Evolutionary conservation across 495 filamentous ascomycete genomes (phyloP).

Genomic region (Viridothelium virens): DNA sequence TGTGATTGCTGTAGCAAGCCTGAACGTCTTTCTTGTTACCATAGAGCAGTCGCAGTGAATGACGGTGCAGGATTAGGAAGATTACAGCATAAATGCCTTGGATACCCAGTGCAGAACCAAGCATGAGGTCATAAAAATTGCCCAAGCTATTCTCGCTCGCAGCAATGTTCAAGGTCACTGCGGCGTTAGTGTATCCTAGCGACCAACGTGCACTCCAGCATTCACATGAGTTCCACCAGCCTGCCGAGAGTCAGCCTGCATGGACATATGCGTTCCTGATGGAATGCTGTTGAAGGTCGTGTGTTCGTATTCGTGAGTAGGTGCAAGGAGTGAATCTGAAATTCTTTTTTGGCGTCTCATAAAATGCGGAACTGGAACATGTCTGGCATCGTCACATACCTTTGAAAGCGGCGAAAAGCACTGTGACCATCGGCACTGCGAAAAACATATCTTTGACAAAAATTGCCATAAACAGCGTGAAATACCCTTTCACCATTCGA

Average conservation of each 20-base stretch:
- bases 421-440: constrained; percentile 13
- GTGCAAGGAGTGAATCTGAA: background rate
- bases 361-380: background rate
- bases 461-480: constrained; percentile 9
- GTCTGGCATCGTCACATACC: background rate
- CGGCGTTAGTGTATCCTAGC: constrained; percentile 10
- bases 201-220: constrained; percentile 17
- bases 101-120: constrained; percentile 14
- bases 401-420: constrained; percentile 17
- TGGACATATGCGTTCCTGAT: background rate
- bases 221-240: constrained; percentile 21
- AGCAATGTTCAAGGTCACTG: constrained; percentile 9
- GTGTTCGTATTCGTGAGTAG: too few species aligned
- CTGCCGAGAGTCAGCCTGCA: constrained; percentile 5
- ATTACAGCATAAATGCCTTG: constrained; percentile 9
- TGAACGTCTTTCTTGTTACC: background rate
- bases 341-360: background rate
- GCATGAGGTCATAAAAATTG: constrained; percentile 15
- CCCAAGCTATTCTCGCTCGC: background rate
- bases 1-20: background rate
- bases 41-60: constrained; percentile 11
- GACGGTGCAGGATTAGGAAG: constrained; percentile 8
- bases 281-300: background rate
- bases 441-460: constrained; percentile 16
- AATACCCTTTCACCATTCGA: background rate